Base-by-base conservation (phyloP, 1,284 basidiomycete genomes). In the Ustilago loliicola region DNA sequence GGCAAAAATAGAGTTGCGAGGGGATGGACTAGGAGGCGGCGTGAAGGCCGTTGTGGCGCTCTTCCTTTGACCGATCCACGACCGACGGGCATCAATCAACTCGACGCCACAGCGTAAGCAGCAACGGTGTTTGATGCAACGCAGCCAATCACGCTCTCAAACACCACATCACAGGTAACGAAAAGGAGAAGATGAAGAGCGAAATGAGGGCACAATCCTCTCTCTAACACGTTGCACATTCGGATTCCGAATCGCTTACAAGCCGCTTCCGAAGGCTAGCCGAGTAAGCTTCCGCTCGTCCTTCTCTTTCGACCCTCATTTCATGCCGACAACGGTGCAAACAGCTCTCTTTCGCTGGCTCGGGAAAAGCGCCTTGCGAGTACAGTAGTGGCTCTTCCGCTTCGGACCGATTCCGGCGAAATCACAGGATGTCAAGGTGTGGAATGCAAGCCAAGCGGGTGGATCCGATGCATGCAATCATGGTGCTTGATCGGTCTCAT, bases 381-480 rank as follows among this genome's bases (percentile, higher is more conserved):
- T n/a, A n/a, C n/a, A n/a, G n/a, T n/a, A n/a, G n/a, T n/a, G n/a
- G n/a, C n/a, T n/a, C n/a, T n/a, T n/a, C n/a, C n/a, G n/a, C 30
- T 40, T 55, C 53, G 53, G 34, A 38, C 53, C 36, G 53, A 34
- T 55, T 21, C 40, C 53, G 34, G 53, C 36, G 47, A 50, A 13
- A 50, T 21, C 42, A 45, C n/a, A 21, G 2, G 10, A 45, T 45
- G 25, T 23, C 8, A 29, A 15, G 19, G n/a, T 3, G 23, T 50
- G 10, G 25, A 29, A 50, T 50, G 10, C 11, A 29, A 50, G 23
- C 54, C n/a, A 56, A 38, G 23, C 36, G 21, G 54, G 2, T 50
- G 25, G 1, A 23, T 51, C 47, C 32, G 58, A 58, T 58, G 42
- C 40, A 21, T 15, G 56, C 21, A 38, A n/a, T 10, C 25, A 29